Conservation (phyloP, 805 yeast genomes). For the Yamadazyma sp. region DNA sequence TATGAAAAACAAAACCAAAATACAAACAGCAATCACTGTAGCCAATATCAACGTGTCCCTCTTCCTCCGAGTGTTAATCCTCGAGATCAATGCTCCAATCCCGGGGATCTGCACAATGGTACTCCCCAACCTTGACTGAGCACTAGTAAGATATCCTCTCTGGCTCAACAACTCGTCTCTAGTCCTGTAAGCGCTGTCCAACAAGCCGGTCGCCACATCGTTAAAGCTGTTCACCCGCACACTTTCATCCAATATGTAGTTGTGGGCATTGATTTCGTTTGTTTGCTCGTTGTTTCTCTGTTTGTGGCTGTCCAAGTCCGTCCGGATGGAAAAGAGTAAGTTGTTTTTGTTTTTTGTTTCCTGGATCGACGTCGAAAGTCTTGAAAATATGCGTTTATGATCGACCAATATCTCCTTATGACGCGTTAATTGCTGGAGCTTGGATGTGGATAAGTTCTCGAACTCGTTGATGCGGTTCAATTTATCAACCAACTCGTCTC, state of each 20-base stretch:
- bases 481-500: slow-evolving; percentile 54
- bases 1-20: slow-evolving; percentile 59
- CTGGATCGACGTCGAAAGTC: slow-evolving; percentile 56
- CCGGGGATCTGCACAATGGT: slow-evolving; percentile 79
- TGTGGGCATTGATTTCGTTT: slow-evolving; percentile 46
- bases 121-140: slow-evolving; percentile 61
- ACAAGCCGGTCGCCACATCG: slow-evolving; percentile 71
- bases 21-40: slow-evolving; percentile 66
- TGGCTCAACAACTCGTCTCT: slow-evolving; percentile 82
- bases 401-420: slow-evolving; percentile 76
- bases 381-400: slow-evolving; percentile 60
- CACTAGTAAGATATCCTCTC: slow-evolving; percentile 58
- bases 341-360: slow-evolving; percentile 80
- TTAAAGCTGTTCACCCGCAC: slow-evolving; percentile 71
- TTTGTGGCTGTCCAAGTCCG: slow-evolving; percentile 73
- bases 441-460: slow-evolving; percentile 58
- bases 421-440: slow-evolving; percentile 76
- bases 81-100: slow-evolving; percentile 66
- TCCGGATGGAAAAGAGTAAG: slow-evolving; percentile 69
- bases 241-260: slow-evolving; percentile 77
- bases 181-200: slow-evolving; percentile 85
- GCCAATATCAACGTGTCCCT: slow-evolving; percentile 88
- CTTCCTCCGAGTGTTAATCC: slow-evolving; percentile 84
- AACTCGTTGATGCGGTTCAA: slow-evolving; percentile 16
- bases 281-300: slow-evolving; percentile 24